A percentile compares a stretch with the other conserved stretches of the same genome.
phyloP scores from a whole-genome alignment of 345 rosid genomes.

The Luvunga scandens region DNA sequence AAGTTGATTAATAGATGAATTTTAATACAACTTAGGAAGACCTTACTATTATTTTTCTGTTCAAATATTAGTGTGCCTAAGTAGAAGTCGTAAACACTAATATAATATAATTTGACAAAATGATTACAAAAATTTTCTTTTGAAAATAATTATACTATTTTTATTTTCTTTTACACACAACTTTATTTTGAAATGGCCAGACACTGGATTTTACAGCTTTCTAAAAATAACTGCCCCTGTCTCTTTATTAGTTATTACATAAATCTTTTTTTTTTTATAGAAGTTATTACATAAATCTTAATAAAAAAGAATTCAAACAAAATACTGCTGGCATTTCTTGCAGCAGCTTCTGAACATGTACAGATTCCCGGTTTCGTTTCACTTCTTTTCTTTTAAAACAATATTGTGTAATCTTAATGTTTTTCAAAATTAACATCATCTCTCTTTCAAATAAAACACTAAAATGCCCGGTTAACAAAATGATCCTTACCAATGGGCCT shows the following conservation, averaged over 20 bases:
- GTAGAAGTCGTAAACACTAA: too few species aligned
- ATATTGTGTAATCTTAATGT: background rate
- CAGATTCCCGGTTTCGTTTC: constrained; percentile 20
- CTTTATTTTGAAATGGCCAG: too few species aligned
- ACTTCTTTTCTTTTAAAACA: constrained; percentile 17
- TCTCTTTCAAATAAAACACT: background rate
- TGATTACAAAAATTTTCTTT: too few species aligned
- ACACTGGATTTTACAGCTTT: too few species aligned
- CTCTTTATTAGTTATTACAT: background rate
- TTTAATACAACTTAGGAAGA: too few species aligned
- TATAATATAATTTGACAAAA: too few species aligned
- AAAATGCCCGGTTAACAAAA: background rate
- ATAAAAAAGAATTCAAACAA: background rate
- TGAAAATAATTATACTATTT: too few species aligned
- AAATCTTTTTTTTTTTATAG: background rate
- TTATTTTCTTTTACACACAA: too few species aligned
- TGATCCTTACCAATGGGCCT: too few species aligned
- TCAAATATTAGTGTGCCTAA: too few species aligned
- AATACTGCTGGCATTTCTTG: background rate
- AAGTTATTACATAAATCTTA: background rate
- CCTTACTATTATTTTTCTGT: too few species aligned
- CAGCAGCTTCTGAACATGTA: constrained; percentile 1
- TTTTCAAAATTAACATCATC: background rate
- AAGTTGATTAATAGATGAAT: too few species aligned
- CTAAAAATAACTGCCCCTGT: background rate